phyloP scores from a whole-genome alignment of 1,284 basidiomycete species.

The Ustilago cynodontis region DNA sequence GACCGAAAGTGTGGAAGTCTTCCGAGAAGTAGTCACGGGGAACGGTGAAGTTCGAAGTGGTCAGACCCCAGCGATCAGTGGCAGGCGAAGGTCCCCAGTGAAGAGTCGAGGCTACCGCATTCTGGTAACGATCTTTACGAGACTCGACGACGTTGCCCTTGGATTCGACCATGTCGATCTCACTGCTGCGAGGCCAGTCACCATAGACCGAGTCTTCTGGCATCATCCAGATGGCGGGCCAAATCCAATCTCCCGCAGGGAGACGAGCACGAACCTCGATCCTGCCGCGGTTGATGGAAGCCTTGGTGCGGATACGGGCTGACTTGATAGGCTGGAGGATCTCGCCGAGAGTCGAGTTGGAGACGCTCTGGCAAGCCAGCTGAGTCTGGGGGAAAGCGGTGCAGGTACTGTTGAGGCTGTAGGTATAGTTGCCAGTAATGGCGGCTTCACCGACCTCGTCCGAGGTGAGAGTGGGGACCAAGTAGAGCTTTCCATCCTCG shows the following conservation, averaged over 20 bases:
- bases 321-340: slow-evolving; percentile 84
- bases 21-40: slow-evolving; percentile 79
- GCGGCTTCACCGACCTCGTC: slow-evolving; percentile 77
- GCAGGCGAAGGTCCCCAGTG: slow-evolving; percentile 26
- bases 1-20: slow-evolving; percentile 80
- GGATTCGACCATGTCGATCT: slow-evolving; percentile 84
- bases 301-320: slow-evolving; percentile 81
- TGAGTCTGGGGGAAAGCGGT: slow-evolving; percentile 76
- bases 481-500: slow-evolving; percentile 80
- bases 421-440: slow-evolving; percentile 79
- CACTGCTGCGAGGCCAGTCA: slow-evolving; percentile 80
- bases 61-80: slow-evolving; percentile 33
- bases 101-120: slow-evolving; percentile 26
- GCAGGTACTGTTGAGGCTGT: slow-evolving; percentile 81
- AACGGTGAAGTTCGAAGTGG: slow-evolving; percentile 75
- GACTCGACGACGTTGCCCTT: slow-evolving; percentile 71
- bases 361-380: slow-evolving; percentile 71
- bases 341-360: slow-evolving; percentile 70
- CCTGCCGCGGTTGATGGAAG: slow-evolving; percentile 80
- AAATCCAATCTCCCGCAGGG: slow-evolving; percentile 80
- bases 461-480: slow-evolving; percentile 86
- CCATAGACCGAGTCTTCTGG: slow-evolving; percentile 79
- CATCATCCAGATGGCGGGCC: slow-evolving; percentile 88
- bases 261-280: slow-evolving; percentile 85
- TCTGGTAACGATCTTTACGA: slow-evolving; percentile 76